Conservation (phyloP, 805 yeast species). For the Middelhovenomyces tepae region DNA sequence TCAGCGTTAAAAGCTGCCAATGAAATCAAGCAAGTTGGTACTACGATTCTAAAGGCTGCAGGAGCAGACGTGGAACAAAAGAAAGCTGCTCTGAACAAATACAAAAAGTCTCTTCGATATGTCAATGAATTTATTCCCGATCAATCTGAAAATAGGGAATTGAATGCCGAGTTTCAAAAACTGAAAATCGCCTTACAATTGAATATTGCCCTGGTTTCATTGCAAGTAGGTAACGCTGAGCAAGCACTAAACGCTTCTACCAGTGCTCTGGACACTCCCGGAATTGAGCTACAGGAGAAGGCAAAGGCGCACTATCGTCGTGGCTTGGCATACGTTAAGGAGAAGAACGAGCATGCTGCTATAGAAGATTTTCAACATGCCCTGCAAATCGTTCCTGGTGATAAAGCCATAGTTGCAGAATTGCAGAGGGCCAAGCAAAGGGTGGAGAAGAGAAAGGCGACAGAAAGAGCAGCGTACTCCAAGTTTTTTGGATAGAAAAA, state of each 20-base stretch:
- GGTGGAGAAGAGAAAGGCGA: slow-evolving; percentile 18
- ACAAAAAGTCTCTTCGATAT: slow-evolving; percentile 62
- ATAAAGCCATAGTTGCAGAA: slow-evolving; percentile 37
- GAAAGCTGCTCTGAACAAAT: slow-evolving; percentile 52
- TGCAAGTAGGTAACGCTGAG: slow-evolving; percentile 51
- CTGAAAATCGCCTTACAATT: slow-evolving; percentile 54
- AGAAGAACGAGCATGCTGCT: slow-evolving; percentile 65
- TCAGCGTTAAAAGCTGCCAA: slow-evolving; percentile 60
- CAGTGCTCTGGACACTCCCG: slow-evolving; percentile 48
- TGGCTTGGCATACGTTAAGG: slow-evolving; percentile 60
- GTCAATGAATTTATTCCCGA: slow-evolving; percentile 68
- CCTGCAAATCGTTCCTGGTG: slow-evolving; percentile 47
- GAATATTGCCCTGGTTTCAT: slow-evolving; percentile 66
- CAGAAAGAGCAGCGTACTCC: slow-evolving; percentile 24
- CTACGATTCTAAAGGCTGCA: slow-evolving; percentile 62
- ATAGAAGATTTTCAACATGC: slow-evolving; percentile 61
- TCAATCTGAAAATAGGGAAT: slow-evolving; percentile 26
- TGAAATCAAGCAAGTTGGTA: slow-evolving; percentile 67
- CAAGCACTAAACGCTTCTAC: slow-evolving; percentile 52
- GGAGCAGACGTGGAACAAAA: too few species aligned
- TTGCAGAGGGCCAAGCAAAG: slow-evolving; percentile 45
- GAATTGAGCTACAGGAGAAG: slow-evolving; percentile 54
- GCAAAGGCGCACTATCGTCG: slow-evolving; percentile 84
- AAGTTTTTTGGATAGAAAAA: slow-evolving; percentile 15
- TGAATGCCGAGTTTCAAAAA: slow-evolving; percentile 44